Percentiles rank a stretch among this genome's conserved stretches.
These are phyloP conservation scores for Ophiocordyceps australis DNA, from an alignment of 2,329 filamentous ascomycete species.

Conservation along the genomic window DNA sequence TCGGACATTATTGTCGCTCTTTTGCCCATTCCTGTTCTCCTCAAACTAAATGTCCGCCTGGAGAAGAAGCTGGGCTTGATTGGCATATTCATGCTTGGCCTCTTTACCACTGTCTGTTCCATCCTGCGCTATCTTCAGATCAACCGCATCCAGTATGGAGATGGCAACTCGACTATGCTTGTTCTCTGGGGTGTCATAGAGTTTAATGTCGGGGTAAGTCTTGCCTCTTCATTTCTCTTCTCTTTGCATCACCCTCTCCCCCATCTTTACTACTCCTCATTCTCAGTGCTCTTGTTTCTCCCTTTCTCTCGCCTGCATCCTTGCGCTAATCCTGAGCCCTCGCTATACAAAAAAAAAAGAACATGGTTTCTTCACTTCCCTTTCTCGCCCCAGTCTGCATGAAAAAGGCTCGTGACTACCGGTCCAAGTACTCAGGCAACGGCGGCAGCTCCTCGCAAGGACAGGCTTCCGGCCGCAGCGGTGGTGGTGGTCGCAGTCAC, in stretches of 20 bases:
- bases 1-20: constrained; percentile 30
- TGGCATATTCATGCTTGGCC: constrained; percentile 29
- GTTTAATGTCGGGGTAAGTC: constrained; percentile 34
- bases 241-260: not conserved
- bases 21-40: constrained; percentile 28
- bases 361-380: constrained; percentile 26
- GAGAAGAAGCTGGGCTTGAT: constrained; percentile 31
- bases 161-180: constrained; percentile 36
- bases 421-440: constrained; percentile 15
- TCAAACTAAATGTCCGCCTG: constrained; percentile 26
- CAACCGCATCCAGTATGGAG: constrained; percentile 25
- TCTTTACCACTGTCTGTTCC: constrained; percentile 36
- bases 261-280: no score
- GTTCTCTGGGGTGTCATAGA: constrained; percentile 38
- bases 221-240: not conserved
- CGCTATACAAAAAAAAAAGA: no score
- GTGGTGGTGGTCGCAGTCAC: constrained; percentile 7
- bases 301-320: no score
- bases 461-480: constrained; percentile 7
- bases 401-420: constrained; percentile 21
- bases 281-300: no score
- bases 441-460: constrained; percentile 10
- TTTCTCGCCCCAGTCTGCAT: constrained; percentile 24
- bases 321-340: no score
- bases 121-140: constrained; percentile 33